Conservation (phyloP, 78 protist species). For the Tieghemostelium lacteum region DNA sequence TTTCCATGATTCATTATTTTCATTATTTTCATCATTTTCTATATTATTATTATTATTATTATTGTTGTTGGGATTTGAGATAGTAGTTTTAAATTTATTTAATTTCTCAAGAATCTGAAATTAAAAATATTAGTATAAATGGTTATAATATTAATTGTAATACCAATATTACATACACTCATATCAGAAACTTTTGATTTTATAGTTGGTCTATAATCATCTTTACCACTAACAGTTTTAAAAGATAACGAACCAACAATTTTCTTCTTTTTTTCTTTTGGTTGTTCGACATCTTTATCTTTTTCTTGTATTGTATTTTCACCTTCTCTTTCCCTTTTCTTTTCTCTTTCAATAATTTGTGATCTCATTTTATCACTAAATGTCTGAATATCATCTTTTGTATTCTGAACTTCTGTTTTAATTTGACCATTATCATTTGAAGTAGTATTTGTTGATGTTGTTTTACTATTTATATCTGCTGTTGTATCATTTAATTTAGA, state of each 20-base stretch:
- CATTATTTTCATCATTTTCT: background rate
- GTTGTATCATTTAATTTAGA: background rate
- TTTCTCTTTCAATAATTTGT: background rate
- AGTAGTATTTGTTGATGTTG: background rate
- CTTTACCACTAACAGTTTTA: background rate
- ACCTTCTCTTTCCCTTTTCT: constrained; percentile 15
- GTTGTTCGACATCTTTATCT: background rate
- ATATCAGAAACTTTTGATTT: constrained; percentile 39
- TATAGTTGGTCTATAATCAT: background rate
- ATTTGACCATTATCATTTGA: background rate
- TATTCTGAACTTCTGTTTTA: background rate
- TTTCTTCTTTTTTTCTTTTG: constrained; percentile 42
- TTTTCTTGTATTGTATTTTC: background rate
- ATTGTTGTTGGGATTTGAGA: background rate
- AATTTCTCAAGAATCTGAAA: constrained; percentile 5
- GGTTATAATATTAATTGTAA: background rate
- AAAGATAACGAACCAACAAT: constrained; percentile 11
- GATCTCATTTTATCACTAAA: constrained; percentile 19
- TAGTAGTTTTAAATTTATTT: constrained; percentile 4
- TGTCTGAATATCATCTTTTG: background rate
- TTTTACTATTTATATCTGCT: background rate
- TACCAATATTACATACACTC: constrained; percentile 1
- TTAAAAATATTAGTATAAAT: background rate
- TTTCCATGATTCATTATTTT: background rate
- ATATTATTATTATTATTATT: background rate